A percentile compares a stretch with the other conserved stretches of the same genome.
phyloP scores from a whole-genome alignment of 2,329 filamentous ascomycete species.

The Tolypocladium amazonense region DNA sequence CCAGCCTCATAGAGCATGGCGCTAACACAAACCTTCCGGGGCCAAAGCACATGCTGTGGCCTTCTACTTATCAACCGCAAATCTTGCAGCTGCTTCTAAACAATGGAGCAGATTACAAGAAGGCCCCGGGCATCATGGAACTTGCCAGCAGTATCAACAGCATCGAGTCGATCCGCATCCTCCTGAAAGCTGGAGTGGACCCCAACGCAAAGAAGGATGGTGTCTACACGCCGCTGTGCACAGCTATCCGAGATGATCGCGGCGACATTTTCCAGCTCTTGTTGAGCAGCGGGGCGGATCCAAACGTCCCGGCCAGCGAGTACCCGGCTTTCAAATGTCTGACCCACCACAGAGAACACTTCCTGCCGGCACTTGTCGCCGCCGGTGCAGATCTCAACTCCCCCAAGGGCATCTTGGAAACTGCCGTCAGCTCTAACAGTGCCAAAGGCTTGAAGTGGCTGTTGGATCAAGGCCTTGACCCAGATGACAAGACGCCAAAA shows the following conservation, averaged over 20 bases:
- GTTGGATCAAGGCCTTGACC: conserved; percentile 46
- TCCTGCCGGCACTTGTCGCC: conserved; percentile 46
- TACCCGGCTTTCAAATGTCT: conserved; percentile 60
- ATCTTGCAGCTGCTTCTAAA: conserved; percentile 48
- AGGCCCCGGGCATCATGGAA: conserved; percentile 53
- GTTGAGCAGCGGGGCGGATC: conserved; percentile 45
- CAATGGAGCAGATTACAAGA: conserved; percentile 49
- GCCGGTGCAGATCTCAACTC: conserved; percentile 48
- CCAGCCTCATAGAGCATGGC: conserved; percentile 37
- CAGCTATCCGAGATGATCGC: conserved; percentile 56
- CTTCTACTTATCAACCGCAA: conserved; percentile 45
- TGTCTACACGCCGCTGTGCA: conserved; percentile 57
- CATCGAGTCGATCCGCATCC: conserved; percentile 46
- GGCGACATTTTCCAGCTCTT: conserved; percentile 51
- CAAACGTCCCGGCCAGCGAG: conserved; percentile 51
- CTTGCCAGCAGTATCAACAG: conserved; percentile 53
- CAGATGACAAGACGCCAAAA: conserved; percentile 47
- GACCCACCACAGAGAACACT: conserved; percentile 52
- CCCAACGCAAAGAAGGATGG: conserved; percentile 54
- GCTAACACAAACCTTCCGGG: conserved; percentile 60
- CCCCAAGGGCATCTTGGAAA: conserved; percentile 57
- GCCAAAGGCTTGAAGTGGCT: conserved; percentile 50
- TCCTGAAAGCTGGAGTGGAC: conserved; percentile 48
- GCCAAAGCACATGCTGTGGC: conserved; percentile 60
- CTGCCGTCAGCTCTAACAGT: conserved; percentile 51